A percentile compares a stretch with the other conserved stretches of the same genome.
Conservation (phyloP, 176 grass and related monocot genomes). For the Aegilops bicornis region DNA sequence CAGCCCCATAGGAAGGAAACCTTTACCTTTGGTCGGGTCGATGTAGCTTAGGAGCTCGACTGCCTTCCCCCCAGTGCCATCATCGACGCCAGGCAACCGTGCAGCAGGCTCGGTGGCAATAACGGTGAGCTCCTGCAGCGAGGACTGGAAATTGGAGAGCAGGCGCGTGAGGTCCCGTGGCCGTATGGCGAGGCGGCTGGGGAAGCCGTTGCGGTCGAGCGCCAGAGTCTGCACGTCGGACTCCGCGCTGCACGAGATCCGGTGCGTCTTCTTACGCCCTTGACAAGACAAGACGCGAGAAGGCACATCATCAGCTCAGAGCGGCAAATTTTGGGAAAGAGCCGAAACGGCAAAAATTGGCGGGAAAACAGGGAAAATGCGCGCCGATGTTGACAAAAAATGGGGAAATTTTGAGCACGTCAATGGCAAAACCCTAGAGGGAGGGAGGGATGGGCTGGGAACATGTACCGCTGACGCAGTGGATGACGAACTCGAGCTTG, state of each 20-base stretch:
- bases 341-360: constrained; percentile 4
- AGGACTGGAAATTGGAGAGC: constrained; percentile 94
- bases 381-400: neutral
- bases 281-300: neutral
- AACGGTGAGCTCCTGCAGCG: constrained; percentile 87
- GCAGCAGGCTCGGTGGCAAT: constrained; percentile 66
- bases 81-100: constrained; percentile 12
- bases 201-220: constrained; percentile 57
- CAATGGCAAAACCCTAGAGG: constrained; percentile 4
- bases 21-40: constrained; percentile 92
- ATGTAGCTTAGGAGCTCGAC: constrained; percentile 91
- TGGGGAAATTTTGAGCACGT: neutral
- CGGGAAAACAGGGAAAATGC: constrained; percentile 9
- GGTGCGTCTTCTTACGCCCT: constrained; percentile 85
- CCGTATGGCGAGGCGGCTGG: constrained; percentile 66
- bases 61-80: constrained; percentile 66
- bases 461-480: constrained; percentile 67
- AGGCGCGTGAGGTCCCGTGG: constrained; percentile 72
- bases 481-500: constrained; percentile 84
- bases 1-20: constrained; percentile 11
- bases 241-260: constrained; percentile 78
- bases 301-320: neutral
- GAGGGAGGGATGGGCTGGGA: neutral
- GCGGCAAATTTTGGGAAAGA: neutral
- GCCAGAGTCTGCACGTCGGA: constrained; percentile 67